These are phyloP conservation scores for Deinandra increscens DNA, from an alignment of 129 eudicot genomes.

Conservation along the genomic window DNA sequence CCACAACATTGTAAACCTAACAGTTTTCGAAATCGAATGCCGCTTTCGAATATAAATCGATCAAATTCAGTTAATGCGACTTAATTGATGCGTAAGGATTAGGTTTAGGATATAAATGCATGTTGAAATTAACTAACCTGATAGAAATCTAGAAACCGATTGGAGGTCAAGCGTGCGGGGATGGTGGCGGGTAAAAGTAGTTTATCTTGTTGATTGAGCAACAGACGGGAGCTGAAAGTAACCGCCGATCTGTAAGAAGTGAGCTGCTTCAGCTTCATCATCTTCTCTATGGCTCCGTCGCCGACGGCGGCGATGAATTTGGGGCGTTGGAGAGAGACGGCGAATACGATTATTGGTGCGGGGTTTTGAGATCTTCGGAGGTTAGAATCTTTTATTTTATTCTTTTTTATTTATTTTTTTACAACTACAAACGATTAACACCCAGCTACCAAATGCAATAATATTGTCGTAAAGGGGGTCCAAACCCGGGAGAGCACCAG, in stretches of 20 bases:
- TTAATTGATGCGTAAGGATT: not conserved
- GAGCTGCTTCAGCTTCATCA: conserved; percentile 55
- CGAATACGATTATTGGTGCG: not conserved
- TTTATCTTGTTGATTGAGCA: conserved; percentile 26
- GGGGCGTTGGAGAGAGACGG: conserved; percentile 4
- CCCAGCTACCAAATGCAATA: too few species aligned
- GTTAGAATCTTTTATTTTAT: too few species aligned
- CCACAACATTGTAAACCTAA: not conserved
- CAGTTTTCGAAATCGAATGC: not conserved
- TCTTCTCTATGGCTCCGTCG: conserved; percentile 29
- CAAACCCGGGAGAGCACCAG: too few species aligned
- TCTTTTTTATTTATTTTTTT: too few species aligned
- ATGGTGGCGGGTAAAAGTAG: conserved; percentile 25
- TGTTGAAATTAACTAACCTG: conserved; percentile 35
- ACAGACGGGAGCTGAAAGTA: conserved; percentile 20
- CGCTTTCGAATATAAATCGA: not conserved
- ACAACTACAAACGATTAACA: too few species aligned
- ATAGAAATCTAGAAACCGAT: conserved; percentile 74
- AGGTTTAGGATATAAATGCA: not conserved
- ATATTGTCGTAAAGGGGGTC: too few species aligned
- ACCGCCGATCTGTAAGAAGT: conserved; percentile 34
- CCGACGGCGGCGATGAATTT: not conserved
- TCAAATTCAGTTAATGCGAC: not conserved
- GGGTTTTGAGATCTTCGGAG: conserved; percentile 31
- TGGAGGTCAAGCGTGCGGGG: conserved; percentile 59